A percentile compares a stretch with the other conserved stretches of the same genome.
These are phyloP conservation scores for Uncinocarpus reesii DNA, from an alignment of 2,329 filamentous ascomycete species.

Conservation along the genomic window DNA sequence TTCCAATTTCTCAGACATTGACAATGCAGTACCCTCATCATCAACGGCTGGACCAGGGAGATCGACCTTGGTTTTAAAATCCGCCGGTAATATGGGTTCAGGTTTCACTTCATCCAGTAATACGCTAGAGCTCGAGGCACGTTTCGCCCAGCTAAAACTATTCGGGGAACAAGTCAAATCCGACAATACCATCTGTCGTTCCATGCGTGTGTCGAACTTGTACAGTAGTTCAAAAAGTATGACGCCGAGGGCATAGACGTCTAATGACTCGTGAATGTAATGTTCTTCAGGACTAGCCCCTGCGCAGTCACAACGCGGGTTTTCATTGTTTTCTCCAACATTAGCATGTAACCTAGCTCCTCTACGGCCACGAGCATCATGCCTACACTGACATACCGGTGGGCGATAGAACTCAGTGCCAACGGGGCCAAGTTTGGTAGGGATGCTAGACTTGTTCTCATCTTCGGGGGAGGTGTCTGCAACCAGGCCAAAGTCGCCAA, in stretches of 20 bases:
- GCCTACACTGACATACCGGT: slow-evolving; percentile 16
- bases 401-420: slow-evolving; percentile 56
- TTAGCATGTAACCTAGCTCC: neutral
- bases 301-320: slow-evolving; percentile 16
- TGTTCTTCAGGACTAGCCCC: neutral
- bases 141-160: slow-evolving; percentile 2
- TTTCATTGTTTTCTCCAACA: slow-evolving; percentile 18
- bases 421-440: slow-evolving; percentile 35
- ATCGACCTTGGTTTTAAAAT: slow-evolving; percentile 32
- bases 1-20: slow-evolving; percentile 27
- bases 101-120: slow-evolving; percentile 1
- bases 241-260: slow-evolving; percentile 53
- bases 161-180: slow-evolving; percentile 29
- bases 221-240: slow-evolving; percentile 53
- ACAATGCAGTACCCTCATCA: neutral
- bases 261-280: slow-evolving; percentile 42
- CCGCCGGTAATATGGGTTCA: slow-evolving; percentile 26
- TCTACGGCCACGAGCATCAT: slow-evolving; percentile 6
- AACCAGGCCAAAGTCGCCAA: slow-evolving; percentile 59
- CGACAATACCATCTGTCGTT: slow-evolving; percentile 37
- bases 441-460: slow-evolving; percentile 13
- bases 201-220: slow-evolving; percentile 43
- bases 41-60: neutral
- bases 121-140: slow-evolving; percentile 15
- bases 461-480: slow-evolving; percentile 41